phyloP scores from a whole-genome alignment of 176 grass and related monocot genomes.

The Cenchrus americanus region DNA sequence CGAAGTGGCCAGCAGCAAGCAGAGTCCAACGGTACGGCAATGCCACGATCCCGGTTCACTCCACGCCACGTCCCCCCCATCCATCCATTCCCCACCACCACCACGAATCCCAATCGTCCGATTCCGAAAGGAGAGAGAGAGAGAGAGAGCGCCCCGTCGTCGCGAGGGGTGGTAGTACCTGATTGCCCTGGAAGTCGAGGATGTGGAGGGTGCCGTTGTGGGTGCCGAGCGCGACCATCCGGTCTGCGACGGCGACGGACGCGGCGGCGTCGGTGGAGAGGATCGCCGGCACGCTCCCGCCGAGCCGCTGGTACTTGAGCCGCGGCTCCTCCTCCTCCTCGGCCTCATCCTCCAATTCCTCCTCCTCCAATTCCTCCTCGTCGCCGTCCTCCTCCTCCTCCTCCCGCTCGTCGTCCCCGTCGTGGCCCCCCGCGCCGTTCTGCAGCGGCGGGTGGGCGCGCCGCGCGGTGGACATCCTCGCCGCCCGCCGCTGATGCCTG shows the following conservation, averaged over 20 bases:
- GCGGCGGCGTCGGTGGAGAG: conserved; percentile 80
- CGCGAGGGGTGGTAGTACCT: too few species aligned
- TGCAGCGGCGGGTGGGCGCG: conserved; percentile 47
- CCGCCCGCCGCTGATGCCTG: background rate
- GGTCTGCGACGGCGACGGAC: conserved; percentile 83
- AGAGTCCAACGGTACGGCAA: background rate
- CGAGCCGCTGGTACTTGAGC: conserved; percentile 93
- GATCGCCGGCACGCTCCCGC: conserved; percentile 80
- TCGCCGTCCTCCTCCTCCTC: conserved; percentile 48
- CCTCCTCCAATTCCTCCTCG: conserved; percentile 42
- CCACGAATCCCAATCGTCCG: background rate
- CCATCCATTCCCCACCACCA: background rate
- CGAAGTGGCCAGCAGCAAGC: conserved; percentile 22
- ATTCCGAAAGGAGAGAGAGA: conserved; percentile 15
- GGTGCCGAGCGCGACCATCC: conserved; percentile 93
- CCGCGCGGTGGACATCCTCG: conserved; percentile 53
- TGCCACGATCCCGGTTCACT: conserved; percentile 6
- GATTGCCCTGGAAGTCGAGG: conserved; percentile 98
- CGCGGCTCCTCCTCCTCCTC: conserved; percentile 82
- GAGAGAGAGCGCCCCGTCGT: background rate
- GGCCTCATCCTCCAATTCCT: conserved; percentile 34
- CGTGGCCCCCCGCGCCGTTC: conserved; percentile 66
- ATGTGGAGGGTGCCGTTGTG: conserved; percentile 88
- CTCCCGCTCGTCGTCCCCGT: conserved; percentile 58
- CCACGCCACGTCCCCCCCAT: background rate